Evolutionary conservation across 495 filamentous ascomycete species (phyloP).

Genomic region (Xylaria bambusicola): DNA sequence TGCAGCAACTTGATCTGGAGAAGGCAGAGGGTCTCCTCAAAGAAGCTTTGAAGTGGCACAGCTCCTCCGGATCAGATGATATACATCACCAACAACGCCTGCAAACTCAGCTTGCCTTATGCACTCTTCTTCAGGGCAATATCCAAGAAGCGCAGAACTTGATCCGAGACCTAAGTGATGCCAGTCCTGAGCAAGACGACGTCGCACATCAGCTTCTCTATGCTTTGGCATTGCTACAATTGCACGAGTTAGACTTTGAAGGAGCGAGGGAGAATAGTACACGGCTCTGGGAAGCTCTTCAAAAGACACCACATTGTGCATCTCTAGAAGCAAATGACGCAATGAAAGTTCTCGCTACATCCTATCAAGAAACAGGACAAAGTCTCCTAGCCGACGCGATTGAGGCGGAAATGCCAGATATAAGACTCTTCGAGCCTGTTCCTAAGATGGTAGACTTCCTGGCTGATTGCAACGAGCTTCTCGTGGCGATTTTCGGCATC

Average conservation of each 20-base stretch:
- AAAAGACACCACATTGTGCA: slow-evolving; percentile 7
- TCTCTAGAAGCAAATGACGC: slow-evolving; percentile 13
- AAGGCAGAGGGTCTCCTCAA: slow-evolving; percentile 17
- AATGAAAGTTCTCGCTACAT: slow-evolving; percentile 16
- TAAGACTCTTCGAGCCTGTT: slow-evolving; percentile 17
- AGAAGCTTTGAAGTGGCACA: slow-evolving; percentile 17
- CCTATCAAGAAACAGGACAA: slow-evolving; percentile 17
- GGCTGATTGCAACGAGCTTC: slow-evolving; percentile 15
- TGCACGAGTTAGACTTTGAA: slow-evolving; percentile 18
- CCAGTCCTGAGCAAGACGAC: not conserved
- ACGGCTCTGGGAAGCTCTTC: slow-evolving; percentile 13
- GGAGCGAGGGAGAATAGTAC: slow-evolving; percentile 15
- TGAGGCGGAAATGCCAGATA: slow-evolving; percentile 18
- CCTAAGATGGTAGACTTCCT: slow-evolving; percentile 21
- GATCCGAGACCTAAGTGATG: slow-evolving; percentile 1
- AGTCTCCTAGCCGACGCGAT: slow-evolving; percentile 19
- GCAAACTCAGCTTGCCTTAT: slow-evolving; percentile 20
- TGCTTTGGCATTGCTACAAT: slow-evolving; percentile 14
- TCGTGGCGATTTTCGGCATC: slow-evolving; percentile 8
- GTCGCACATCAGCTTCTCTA: slow-evolving; percentile 18
- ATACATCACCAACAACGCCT: slow-evolving; percentile 6
- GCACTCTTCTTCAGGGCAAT: slow-evolving; percentile 15
- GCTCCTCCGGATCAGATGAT: slow-evolving; percentile 14
- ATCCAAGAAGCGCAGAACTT: slow-evolving; percentile 14
- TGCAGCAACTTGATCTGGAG: slow-evolving; percentile 15